These are phyloP conservation scores for Wallacemonas sp. DNA, from an alignment of 208 protist genomes.

Conservation along the genomic window DNA sequence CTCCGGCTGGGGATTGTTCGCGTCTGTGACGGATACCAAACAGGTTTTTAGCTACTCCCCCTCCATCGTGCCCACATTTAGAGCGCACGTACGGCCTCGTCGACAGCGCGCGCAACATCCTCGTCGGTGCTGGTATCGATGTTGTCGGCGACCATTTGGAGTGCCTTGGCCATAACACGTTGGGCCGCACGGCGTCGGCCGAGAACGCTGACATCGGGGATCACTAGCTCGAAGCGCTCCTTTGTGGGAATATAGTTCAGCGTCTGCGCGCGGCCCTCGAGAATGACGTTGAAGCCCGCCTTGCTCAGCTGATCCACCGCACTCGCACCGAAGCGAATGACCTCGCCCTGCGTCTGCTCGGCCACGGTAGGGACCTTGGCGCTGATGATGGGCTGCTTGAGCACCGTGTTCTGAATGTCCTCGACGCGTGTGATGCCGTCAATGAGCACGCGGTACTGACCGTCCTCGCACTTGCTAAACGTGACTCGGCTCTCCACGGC, in stretches of 20 bases:
- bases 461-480: slow-evolving; percentile 59
- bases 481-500: slow-evolving; percentile 59
- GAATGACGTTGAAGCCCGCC: slow-evolving; percentile 86
- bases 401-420: slow-evolving; percentile 87
- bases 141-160: slow-evolving; percentile 34
- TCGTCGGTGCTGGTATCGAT: slow-evolving; percentile 23
- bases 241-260: slow-evolving; percentile 84
- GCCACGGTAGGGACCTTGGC: slow-evolving; percentile 84
- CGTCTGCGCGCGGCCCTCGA: slow-evolving; percentile 89
- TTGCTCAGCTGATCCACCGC: slow-evolving; percentile 69
- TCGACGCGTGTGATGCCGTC: slow-evolving; percentile 58
- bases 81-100: slow-evolving; percentile 22
- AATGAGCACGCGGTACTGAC: slow-evolving; percentile 65
- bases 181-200: slow-evolving; percentile 88
- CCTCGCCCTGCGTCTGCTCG: slow-evolving; percentile 90
- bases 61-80: slow-evolving; percentile 15
- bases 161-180: slow-evolving; percentile 81
- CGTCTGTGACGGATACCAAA: too few species aligned
- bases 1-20: too few species aligned
- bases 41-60: not conserved
- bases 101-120: slow-evolving; percentile 15
- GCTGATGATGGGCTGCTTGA: slow-evolving; percentile 82
- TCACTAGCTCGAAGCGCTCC: slow-evolving; percentile 87
- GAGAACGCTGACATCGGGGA: slow-evolving; percentile 65
- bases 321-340: slow-evolving; percentile 75